These are phyloP conservation scores for Nannizzia gypsea DNA, from an alignment of 2,329 filamentous ascomycete species.

Conservation along the genomic window DNA sequence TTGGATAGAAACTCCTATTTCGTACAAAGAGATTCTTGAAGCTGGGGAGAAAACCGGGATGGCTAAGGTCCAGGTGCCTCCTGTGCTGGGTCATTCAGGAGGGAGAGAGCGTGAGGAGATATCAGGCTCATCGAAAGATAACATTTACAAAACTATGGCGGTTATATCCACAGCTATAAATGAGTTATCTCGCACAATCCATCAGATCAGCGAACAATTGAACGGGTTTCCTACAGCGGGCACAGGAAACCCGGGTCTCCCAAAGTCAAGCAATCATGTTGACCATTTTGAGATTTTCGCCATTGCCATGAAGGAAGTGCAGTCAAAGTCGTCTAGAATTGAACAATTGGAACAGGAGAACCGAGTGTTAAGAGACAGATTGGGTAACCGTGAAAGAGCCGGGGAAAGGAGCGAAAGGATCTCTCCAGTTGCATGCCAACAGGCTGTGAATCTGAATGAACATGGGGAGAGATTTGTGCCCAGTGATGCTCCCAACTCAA, in stretches of 20 bases:
- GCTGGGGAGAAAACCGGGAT: not conserved
- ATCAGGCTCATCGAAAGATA: not conserved
- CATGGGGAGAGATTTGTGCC: not conserved
- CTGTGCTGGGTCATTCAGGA: not conserved
- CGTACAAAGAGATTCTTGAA: not conserved
- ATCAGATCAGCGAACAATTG: conserved; percentile 7
- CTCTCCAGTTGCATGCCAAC: not conserved
- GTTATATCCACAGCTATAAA: conserved; percentile 5
- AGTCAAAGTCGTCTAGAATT: conserved; percentile 5
- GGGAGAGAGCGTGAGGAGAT: not conserved
- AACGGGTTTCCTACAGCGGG: not conserved
- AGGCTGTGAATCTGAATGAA: not conserved
- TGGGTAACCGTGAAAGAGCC: not conserved
- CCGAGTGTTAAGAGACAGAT: not conserved
- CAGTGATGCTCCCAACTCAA: conserved; percentile 2
- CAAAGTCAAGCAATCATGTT: not conserved
- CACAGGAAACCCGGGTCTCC: not conserved
- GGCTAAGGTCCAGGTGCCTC: not conserved
- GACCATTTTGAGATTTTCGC: conserved; percentile 8
- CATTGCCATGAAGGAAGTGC: conserved; percentile 11
- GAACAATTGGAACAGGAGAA: conserved; percentile 7
- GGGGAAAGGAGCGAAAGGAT: not conserved
- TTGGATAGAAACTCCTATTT: too few relatives aligned
- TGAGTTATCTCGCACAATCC: conserved; percentile 6
- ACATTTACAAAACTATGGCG: not conserved